Conservation (phyloP, 768 basidiomycete genomes). For the Collybia nuda region DNA sequence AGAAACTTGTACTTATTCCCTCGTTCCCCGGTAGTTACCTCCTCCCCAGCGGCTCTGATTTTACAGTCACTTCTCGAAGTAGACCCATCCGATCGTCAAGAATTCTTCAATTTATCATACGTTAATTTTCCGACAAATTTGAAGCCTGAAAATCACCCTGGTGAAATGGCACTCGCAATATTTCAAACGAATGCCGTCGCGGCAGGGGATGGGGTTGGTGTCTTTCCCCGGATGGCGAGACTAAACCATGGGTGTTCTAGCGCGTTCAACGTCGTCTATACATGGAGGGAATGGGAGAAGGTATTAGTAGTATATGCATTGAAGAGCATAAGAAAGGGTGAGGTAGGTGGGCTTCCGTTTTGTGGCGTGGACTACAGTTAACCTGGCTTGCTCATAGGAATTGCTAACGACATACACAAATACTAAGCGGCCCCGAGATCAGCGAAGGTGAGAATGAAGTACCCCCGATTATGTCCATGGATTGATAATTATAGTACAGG, state of each 20-base stretch:
- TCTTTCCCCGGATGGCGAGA: slow-evolving; percentile 70
- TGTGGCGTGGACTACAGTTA: slow-evolving; percentile 1
- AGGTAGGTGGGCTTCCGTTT: slow-evolving; percentile 31
- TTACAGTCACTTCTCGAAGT: slow-evolving; percentile 31
- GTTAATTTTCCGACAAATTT: slow-evolving; percentile 46
- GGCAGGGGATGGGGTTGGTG: slow-evolving; percentile 50
- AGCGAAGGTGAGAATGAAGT: slow-evolving; percentile 45
- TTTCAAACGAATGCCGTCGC: slow-evolving; percentile 68
- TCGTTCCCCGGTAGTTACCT: slow-evolving; percentile 33
- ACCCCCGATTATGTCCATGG: not conserved
- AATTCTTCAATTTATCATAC: slow-evolving; percentile 57
- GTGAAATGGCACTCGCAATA: slow-evolving; percentile 58
- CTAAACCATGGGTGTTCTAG: slow-evolving; percentile 69
- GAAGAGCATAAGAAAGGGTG: slow-evolving; percentile 49
- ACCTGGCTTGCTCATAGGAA: slow-evolving; percentile 38
- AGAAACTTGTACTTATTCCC: not conserved
- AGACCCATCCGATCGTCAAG: slow-evolving; percentile 28
- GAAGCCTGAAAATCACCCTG: slow-evolving; percentile 32
- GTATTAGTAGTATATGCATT: slow-evolving; percentile 58
- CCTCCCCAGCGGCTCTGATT: slow-evolving; percentile 47
- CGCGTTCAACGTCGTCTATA: slow-evolving; percentile 68
- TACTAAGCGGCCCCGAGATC: slow-evolving; percentile 50
- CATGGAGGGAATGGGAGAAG: slow-evolving; percentile 51
- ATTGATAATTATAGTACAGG: slow-evolving; percentile 28
- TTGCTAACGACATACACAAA: slow-evolving; percentile 61